These are phyloP conservation scores for Saccharata proteae DNA, from an alignment of 2,329 filamentous ascomycete species.

Conservation along the genomic window DNA sequence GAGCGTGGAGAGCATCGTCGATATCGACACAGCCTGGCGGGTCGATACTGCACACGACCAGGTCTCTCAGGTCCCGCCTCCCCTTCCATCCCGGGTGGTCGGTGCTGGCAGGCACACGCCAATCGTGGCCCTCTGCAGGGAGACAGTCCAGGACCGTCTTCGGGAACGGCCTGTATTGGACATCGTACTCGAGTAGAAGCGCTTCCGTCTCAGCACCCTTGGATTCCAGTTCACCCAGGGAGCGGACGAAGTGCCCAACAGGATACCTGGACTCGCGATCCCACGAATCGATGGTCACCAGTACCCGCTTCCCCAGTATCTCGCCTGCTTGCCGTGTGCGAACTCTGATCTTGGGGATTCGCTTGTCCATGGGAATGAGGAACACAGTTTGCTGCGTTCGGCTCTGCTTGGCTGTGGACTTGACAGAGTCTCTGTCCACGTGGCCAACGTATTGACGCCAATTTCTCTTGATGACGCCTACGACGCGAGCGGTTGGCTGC, in stretches of 20 bases:
- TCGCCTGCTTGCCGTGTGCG: slow-evolving; percentile 83
- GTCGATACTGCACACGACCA: slow-evolving; percentile 95
- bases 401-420: slow-evolving; percentile 59
- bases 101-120: slow-evolving; percentile 72
- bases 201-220: slow-evolving; percentile 98
- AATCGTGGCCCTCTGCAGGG: slow-evolving; percentile 81
- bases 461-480: slow-evolving; percentile 87
- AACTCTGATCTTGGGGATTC: slow-evolving; percentile 89
- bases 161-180: slow-evolving; percentile 94
- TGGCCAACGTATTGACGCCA: slow-evolving; percentile 98
- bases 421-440: slow-evolving; percentile 76
- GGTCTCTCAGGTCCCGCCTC: slow-evolving; percentile 68
- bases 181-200: slow-evolving; percentile 85
- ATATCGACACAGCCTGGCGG: slow-evolving; percentile 95
- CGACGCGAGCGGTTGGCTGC: slow-evolving; percentile 83
- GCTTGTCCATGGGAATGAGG: slow-evolving; percentile 94
- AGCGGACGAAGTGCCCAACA: slow-evolving; percentile 84
- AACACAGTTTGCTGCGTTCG: slow-evolving; percentile 88
- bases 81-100: slow-evolving; percentile 81
- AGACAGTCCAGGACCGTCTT: slow-evolving; percentile 92
- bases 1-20: slow-evolving; percentile 88
- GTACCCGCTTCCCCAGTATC: slow-evolving; percentile 76
- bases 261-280: slow-evolving; percentile 88
- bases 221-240: slow-evolving; percentile 83
- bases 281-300: slow-evolving; percentile 93